A percentile compares a stretch with the other conserved stretches of the same genome.
Evolutionary conservation across 768 basidiomycete genomes (phyloP).

Genomic region (Roridomyces roridus): DNA sequence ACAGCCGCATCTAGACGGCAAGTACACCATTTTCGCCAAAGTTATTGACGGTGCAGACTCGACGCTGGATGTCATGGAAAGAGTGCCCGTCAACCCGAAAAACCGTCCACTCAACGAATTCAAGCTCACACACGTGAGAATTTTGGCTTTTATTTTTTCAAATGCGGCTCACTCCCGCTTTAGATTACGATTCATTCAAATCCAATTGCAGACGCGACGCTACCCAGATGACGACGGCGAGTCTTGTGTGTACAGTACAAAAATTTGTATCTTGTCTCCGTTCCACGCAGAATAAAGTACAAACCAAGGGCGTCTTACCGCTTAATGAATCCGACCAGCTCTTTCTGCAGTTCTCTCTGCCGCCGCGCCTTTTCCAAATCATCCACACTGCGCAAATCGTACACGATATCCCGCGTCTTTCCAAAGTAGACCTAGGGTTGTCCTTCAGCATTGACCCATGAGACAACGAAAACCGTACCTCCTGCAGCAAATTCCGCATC

Average conservation of each 20-base stretch:
- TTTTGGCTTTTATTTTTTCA: conserved; percentile 52
- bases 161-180: conserved; percentile 12
- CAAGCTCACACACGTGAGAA: conserved; percentile 76
- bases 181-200: conserved; percentile 93
- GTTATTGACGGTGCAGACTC: conserved; percentile 99
- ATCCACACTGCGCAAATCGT: conserved; percentile 87
- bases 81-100: conserved; percentile 88
- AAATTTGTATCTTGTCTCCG: too few relatives aligned
- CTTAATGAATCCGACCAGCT: conserved; percentile 87
- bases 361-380: conserved; percentile 83
- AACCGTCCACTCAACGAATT: conserved; percentile 89
- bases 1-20: conserved; percentile 92
- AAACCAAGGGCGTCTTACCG: conserved; percentile 43
- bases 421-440: conserved; percentile 83
- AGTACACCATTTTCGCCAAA: conserved; percentile 94
- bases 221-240: conserved; percentile 39
- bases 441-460: conserved; percentile 5
- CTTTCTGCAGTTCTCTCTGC: conserved; percentile 88
- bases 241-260: not conserved
- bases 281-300: not conserved
- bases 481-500: conserved; percentile 94
- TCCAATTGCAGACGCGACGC: conserved; percentile 84
- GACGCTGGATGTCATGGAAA: conserved; percentile 93
- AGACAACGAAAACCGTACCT: conserved; percentile 49
- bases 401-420: conserved; percentile 94